A percentile compares a stretch with the other conserved stretches of the same genome.
Evolutionary conservation across 768 basidiomycete species (phyloP).

Genomic region (Tulasnella sp.): DNA sequence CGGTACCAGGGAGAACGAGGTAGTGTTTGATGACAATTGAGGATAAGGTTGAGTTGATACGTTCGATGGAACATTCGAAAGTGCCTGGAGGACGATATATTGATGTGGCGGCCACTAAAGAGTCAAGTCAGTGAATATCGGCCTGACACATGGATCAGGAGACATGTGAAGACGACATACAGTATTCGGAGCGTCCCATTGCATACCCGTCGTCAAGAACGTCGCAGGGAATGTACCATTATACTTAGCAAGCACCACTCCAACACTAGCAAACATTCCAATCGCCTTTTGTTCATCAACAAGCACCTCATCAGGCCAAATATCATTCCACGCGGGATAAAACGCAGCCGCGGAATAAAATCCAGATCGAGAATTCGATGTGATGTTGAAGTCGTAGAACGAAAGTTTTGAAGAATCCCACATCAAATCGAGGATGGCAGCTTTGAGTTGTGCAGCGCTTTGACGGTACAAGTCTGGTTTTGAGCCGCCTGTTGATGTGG

Average conservation of each 20-base stretch:
- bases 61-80: conserved; percentile 60
- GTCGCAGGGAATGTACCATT: conserved; percentile 79
- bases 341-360: conserved; percentile 65
- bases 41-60: conserved; percentile 43
- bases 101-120: conserved; percentile 78
- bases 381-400: conserved; percentile 84
- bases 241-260: conserved; percentile 67
- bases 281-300: conserved; percentile 47
- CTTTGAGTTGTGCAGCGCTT: conserved; percentile 44
- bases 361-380: conserved; percentile 45
- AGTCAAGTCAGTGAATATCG: conserved; percentile 25
- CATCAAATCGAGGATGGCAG: conserved; percentile 68
- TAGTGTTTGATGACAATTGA: conserved; percentile 35
- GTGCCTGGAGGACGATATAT: conserved; percentile 65
- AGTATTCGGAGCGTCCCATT: conserved; percentile 41
- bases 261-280: conserved; percentile 56
- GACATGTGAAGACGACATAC: not conserved
- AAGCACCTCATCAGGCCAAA: conserved; percentile 61
- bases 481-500: not conserved
- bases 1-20: conserved; percentile 58
- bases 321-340: conserved; percentile 79
- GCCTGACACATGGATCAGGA: no score
- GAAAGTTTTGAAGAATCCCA: conserved; percentile 77
- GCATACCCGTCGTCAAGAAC: conserved; percentile 62
- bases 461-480: conserved; percentile 36